Percentiles rank a stretch among this genome's conserved stretches.
Conservation (phyloP, 768 basidiomycete species). For the Russula dissimulans region DNA sequence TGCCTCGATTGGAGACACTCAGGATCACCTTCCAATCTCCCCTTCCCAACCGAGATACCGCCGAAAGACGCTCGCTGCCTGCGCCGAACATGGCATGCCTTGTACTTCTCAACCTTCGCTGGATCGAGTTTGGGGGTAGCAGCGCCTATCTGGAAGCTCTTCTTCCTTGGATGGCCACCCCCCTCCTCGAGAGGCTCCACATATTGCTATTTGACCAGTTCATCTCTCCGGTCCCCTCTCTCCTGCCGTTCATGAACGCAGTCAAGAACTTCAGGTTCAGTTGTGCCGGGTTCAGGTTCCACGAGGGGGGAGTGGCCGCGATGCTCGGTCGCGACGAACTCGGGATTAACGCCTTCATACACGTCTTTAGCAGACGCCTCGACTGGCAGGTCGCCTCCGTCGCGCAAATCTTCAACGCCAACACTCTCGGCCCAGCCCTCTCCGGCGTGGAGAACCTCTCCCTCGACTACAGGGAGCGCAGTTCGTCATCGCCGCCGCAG, state of each 20-base stretch:
- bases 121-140: background rate
- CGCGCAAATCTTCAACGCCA: background rate
- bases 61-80: background rate
- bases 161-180: background rate
- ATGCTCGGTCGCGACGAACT: background rate
- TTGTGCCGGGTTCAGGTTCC: background rate
- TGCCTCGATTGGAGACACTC: background rate
- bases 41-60: background rate
- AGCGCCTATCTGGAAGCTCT: background rate
- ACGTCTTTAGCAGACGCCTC: background rate
- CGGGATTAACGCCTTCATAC: background rate
- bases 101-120: background rate
- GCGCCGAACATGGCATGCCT: background rate
- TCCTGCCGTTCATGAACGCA: background rate
- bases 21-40: background rate
- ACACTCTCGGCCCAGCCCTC: background rate
- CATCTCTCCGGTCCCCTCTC: background rate
- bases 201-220: background rate
- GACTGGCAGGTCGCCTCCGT: background rate
- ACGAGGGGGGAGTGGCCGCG: background rate
- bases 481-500: background rate
- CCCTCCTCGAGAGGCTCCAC: background rate
- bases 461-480: background rate
- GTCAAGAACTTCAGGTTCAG: background rate
- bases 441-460: background rate